Evolutionary conservation across 352 stramenopile species (phyloP), one percentile per base, ranked within the genome.

Genomic region (Phytophthora sp.): DNA sequence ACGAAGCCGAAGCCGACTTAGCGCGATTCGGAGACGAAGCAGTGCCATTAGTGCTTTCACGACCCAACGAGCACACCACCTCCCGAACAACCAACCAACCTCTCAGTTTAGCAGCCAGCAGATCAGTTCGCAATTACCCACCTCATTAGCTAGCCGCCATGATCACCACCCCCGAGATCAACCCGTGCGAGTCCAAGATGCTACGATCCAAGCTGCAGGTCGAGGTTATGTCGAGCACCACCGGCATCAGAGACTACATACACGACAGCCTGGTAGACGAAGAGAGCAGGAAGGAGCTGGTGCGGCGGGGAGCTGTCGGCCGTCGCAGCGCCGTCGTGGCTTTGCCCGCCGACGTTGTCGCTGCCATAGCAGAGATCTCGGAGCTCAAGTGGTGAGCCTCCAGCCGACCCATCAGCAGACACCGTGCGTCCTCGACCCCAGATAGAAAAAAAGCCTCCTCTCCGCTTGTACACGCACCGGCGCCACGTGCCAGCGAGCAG

Each of bases 281-380:
- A 1, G 50, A 68, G 31, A 67, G 50, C 60, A 73, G 50, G 45
- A 71, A 76, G 33, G 62, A 75, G 24, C 46, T 82, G 4, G 44
- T 65, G 4, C 63, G 73, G 15, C 62, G 62, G 4, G 74, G 74
- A n/a, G 74, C 74, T 8, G 74, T 82, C 21, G 74, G 74, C 13
- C 74, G 74, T 8, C 71, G 74, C 20, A 66, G 51, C 23, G 74
- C 74, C 20, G 60, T 82, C 23, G 64, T 71, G 11, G 50, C 42
- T 7, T 53, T 82, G 13, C 56, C 70, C 0, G 16, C 52, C 9
- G 59, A 65, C 27, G 20, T 74, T 18, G 20, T 70, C 9, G 27
- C 39, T n/a, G 51, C 57, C 36, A 60, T 76, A 18, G 47, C 63
- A 61, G 54, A 67, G 36, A 66, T 65, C 26, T 50, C 64, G 1